phyloP scores from a whole-genome alignment of 2,329 filamentous ascomycete species.

The Diplocarpon rosae region DNA sequence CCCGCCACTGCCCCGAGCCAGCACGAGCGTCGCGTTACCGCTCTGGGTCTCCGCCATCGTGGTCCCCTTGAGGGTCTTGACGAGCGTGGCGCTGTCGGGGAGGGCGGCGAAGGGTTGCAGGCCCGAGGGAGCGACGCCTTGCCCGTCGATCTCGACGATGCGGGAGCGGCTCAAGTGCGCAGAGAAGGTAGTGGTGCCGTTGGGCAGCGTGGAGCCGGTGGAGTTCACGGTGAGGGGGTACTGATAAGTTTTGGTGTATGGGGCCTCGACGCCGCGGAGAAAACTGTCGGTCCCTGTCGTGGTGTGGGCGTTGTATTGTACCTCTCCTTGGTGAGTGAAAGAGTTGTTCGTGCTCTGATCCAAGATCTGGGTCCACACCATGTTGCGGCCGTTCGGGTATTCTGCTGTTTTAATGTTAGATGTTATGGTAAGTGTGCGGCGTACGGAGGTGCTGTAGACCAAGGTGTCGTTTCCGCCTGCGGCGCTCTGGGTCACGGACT shows the following conservation, averaged over 20 bases:
- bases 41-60: slow-evolving; percentile 39
- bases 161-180: slow-evolving; percentile 1
- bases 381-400: slow-evolving; percentile 33
- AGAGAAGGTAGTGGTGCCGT: slow-evolving; percentile 3
- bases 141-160: slow-evolving; percentile 30
- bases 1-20: slow-evolving; percentile 37
- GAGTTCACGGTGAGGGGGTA: slow-evolving; percentile 10
- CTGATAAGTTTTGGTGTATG: slow-evolving; percentile 9
- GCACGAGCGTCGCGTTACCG: slow-evolving; percentile 43
- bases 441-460: slow-evolving; percentile 42
- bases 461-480: slow-evolving; percentile 47
- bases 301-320: slow-evolving; percentile 39
- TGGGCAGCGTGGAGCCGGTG: not conserved
- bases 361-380: slow-evolving; percentile 46
- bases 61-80: slow-evolving; percentile 26
- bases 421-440: slow-evolving; percentile 36
- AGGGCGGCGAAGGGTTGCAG: slow-evolving; percentile 30
- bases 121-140: slow-evolving; percentile 30
- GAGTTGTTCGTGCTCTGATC: slow-evolving; percentile 40
- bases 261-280: slow-evolving; percentile 13
- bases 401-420: slow-evolving; percentile 35
- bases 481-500: slow-evolving; percentile 30
- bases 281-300: slow-evolving; percentile 33
- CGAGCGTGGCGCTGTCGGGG: slow-evolving; percentile 13
- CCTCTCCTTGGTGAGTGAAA: slow-evolving; percentile 39